phyloP scores from a whole-genome alignment of 2,329 filamentous ascomycete species.

The Colletotrichum eremochloae region DNA sequence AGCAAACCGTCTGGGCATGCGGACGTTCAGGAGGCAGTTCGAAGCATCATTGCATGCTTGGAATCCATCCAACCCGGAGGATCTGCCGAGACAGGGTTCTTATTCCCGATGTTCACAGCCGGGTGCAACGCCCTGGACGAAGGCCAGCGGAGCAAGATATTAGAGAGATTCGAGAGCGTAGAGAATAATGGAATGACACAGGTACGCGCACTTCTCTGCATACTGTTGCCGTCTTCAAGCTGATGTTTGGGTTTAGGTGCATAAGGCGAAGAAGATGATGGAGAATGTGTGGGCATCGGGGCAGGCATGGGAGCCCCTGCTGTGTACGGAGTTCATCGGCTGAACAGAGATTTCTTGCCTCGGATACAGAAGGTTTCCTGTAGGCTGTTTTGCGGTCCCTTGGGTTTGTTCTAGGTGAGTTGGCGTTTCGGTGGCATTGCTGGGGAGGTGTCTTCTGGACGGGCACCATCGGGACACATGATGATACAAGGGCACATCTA shows the following conservation, averaged over 20 bases:
- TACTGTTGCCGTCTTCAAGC: background rate
- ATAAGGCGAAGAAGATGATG: conserved; percentile 74
- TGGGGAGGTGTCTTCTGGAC: background rate
- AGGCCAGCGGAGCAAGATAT: conserved; percentile 69
- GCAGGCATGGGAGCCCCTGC: conserved; percentile 76
- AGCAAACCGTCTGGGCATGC: conserved; percentile 68
- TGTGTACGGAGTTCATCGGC: conserved; percentile 77
- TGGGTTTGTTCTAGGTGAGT: background rate
- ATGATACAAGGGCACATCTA: background rate
- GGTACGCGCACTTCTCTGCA: conserved; percentile 59
- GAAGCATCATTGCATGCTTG: conserved; percentile 73
- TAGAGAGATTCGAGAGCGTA: conserved; percentile 74
- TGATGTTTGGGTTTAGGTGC: conserved; percentile 56
- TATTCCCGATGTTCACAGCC: conserved; percentile 88
- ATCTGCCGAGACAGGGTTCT: conserved; percentile 78
- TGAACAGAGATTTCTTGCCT: conserved; percentile 50
- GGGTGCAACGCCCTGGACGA: conserved; percentile 77
- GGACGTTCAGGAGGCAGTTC: conserved; percentile 73
- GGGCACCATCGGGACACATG: background rate
- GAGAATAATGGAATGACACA: conserved; percentile 84
- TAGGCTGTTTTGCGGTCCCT: background rate
- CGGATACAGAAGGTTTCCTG: background rate
- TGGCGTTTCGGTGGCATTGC: background rate
- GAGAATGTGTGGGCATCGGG: conserved; percentile 77
- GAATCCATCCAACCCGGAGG: conserved; percentile 73